Evolutionary conservation across 495 filamentous ascomycete species (phyloP), one percentile per base, ranked within the genome.

Genomic region (Neurospora africana): DNA sequence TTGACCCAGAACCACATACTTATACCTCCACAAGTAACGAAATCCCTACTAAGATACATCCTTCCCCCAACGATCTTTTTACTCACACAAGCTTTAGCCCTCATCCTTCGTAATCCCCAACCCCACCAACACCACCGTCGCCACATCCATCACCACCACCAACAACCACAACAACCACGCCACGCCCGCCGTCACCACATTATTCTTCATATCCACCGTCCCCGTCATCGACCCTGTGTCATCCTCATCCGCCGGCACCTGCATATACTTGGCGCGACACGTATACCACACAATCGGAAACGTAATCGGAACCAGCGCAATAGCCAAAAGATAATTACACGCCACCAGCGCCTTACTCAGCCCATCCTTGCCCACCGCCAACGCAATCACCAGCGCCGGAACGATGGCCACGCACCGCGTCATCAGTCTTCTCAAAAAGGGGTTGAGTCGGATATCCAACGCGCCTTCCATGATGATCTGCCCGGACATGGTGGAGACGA

Each of bases 381-480:
- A 90, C 4, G 92, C 92, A 69, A 95, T 90, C 75, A 93, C 89
- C 74, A 94, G 92, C 72, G 86, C 88, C 3, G 92, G 92, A 19
- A 89, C 87, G 75, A 95, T 93, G 74, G 89, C 90, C 75, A 95
- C 89, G 10, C 83, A 83, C 23, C 87, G 78, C 0, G 85, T 88
- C 19, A 88, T 72, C 41, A 89, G 79, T 0, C 87, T 75, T 9
- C 87, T 78, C 15, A 86, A 37, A 83, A 86, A 89, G 0, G 87
- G 87, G 15, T 78, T 77, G 8, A 88, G 40, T 0, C 72, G 82
- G 80, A 84, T 84, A 68, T 82, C 82, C 8, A 89, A 75, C 21
- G 87, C 86, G n/a, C 87, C 87, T 75, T 88, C 87, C 35, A 79
- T 82, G 69, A 89, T 84, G 84, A 88, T 87, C 71, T 88, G 87